phyloP scores from a whole-genome alignment of 177 flowering plant species.

The Viscum album region DNA sequence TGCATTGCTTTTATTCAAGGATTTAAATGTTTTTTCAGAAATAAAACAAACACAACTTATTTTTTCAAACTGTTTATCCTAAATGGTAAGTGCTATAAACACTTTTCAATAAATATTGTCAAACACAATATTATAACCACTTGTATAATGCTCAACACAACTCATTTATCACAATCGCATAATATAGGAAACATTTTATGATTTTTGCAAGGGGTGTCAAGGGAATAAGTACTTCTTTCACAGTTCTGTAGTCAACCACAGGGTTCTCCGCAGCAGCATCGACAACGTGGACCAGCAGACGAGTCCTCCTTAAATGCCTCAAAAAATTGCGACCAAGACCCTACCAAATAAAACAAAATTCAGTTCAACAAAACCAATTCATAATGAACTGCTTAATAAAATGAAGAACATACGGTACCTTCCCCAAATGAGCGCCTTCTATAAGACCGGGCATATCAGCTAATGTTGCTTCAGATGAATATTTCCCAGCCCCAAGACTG shows the following conservation, averaged over 20 bases:
- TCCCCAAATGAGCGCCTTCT: conserved; percentile 97
- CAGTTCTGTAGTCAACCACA: conserved; percentile 71
- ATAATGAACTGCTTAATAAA: conserved; percentile 1
- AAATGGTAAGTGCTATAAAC: too few relatives aligned
- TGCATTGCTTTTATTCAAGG: too few relatives aligned
- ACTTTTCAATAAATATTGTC: too few relatives aligned
- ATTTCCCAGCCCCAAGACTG: conserved; percentile 61
- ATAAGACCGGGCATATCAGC: conserved; percentile 99
- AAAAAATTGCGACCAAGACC: conserved; percentile 95
- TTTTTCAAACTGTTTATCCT: too few relatives aligned
- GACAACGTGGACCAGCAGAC: conserved; percentile 81
- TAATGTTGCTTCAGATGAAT: conserved; percentile 82
- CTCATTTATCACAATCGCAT: background rate
- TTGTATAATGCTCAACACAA: too few relatives aligned
- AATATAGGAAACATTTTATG: background rate
- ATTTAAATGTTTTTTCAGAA: too few relatives aligned
- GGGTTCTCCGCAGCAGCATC: conserved; percentile 86
- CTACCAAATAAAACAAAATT: conserved; percentile 28
- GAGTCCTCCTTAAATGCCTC: conserved; percentile 90
- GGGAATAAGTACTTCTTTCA: conserved; percentile 56
- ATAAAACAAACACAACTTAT: too few relatives aligned
- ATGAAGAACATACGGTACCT: conserved; percentile 38
- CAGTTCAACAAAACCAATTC: background rate
- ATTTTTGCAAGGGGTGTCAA: background rate
- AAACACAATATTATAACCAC: too few relatives aligned